Evolutionary conservation across 495 filamentous ascomycete genomes (phyloP), one percentile per base, ranked within the genome.

Genomic region (Oleoguttula mirabilis): DNA sequence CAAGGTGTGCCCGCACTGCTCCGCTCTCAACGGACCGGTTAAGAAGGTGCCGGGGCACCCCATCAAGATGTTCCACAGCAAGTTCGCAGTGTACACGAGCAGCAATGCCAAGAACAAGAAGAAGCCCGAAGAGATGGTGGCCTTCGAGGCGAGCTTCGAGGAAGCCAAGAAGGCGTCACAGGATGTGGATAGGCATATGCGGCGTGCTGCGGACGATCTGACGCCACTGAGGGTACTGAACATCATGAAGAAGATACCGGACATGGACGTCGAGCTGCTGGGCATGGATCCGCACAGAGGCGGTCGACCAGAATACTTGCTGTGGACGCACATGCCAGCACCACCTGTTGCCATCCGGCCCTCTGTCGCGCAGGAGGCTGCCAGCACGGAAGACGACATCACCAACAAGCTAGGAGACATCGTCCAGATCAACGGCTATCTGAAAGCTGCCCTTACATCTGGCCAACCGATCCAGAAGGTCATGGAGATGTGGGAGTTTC

Each of bases 401-500:
- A 96, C 92, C 2, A 83, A 85, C 37, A 94, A 95, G 58, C 68
- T 96, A 19, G 79, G 85, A 10, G 90, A 98, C 56, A 96, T 98
- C 51, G 77, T 94, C 3, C 77, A 88, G 39, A 83, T 88, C 52
- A 92, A 86, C 55, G 80, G 78, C 36, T 69, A 84, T 33, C 77
- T 98, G 36, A 79, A 83, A 32, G 76, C 79, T 21, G 82, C 84
- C 1, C 57, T 98, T 21, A 64, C 79, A 27, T 82, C 82, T 50
- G 92, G 90, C 28, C 78, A 84, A 7, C 76, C 84, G 4, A 72
- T 98, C 2, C 73, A 80, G 50, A 87, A 79, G 2, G 83, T 96
- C 39, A 94, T 96, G 84, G 90, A 96, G 62, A 86, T 90, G 47
- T 98, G 92, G 92, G 90, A 96, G 55, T 96, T 87, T 55, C 66